phyloP scores from a whole-genome alignment of 306 rosid genomes.

The Cotoneaster glaucophyllus region DNA sequence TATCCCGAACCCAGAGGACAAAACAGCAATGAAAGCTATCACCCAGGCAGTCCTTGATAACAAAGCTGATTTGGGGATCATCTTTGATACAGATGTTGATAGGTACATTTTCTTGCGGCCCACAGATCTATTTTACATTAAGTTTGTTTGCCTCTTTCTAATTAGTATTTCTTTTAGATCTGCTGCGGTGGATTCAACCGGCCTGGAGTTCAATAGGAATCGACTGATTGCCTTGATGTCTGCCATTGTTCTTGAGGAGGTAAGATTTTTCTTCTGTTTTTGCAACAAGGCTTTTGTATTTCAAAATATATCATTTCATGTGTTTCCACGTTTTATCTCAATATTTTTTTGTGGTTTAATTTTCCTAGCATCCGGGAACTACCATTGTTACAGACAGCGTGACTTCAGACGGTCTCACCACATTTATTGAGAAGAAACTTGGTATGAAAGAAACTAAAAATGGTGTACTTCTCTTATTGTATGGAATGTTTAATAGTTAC shows the following conservation, averaged over 20 bases:
- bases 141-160: conserved; percentile 6
- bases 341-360: conserved; percentile 7
- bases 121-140: not conserved
- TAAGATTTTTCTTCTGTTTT: conserved; percentile 22
- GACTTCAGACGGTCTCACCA: conserved; percentile 92
- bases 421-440: conserved; percentile 85
- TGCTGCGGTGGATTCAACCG: conserved; percentile 93
- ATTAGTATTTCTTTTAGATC: conserved; percentile 49
- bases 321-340: not conserved
- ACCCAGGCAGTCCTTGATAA: conserved; percentile 83
- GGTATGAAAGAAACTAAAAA: conserved; percentile 42
- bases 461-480: not conserved
- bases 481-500: not conserved
- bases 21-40: conserved; percentile 93
- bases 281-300: conserved; percentile 1
- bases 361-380: conserved; percentile 82
- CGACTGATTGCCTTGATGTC: conserved; percentile 93
- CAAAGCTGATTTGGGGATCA: conserved; percentile 95
- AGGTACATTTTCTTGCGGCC: conserved; percentile 39
- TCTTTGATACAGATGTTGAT: conserved; percentile 95
- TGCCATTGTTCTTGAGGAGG: conserved; percentile 94
- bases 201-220: conserved; percentile 82
- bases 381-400: conserved; percentile 96
- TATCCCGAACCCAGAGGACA: conserved; percentile 95
- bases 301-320: not conserved